These are phyloP conservation scores for Gremmenia infestans DNA, from an alignment of 2,329 filamentous ascomycete species.

Conservation along the genomic window DNA sequence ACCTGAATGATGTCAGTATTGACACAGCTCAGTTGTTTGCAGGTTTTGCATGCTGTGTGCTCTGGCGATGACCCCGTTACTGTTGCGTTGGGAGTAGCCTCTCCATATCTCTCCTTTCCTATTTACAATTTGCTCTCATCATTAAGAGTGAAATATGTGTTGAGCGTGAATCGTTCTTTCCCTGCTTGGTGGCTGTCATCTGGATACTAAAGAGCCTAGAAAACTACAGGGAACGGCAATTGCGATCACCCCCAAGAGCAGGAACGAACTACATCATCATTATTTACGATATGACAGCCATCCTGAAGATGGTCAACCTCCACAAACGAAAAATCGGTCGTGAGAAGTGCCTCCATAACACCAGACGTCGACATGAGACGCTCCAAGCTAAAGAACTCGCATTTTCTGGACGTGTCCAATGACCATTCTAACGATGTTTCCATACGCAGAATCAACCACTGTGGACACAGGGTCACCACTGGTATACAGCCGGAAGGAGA, in stretches of 20 bases:
- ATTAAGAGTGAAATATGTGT: neutral
- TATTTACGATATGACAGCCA: too few species aligned
- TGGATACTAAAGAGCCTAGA: neutral
- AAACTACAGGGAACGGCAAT: neutral
- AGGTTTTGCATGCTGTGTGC: too few species aligned
- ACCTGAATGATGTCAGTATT: too few species aligned
- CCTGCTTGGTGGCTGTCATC: neutral
- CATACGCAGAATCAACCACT: conserved; percentile 1
- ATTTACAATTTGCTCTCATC: neutral
- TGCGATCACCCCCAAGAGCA: neutral
- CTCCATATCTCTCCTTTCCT: neutral
- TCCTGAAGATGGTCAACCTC: too few species aligned
- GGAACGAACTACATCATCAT: neutral
- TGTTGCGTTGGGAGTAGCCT: too few species aligned
- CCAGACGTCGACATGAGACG: neutral
- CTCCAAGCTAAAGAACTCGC: neutral
- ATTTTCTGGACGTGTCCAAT: neutral
- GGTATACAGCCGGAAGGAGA: conserved; percentile 51
- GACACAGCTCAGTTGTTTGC: too few species aligned
- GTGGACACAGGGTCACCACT: conserved; percentile 29
- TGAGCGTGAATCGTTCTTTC: neutral
- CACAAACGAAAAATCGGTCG: neutral
- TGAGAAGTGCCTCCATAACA: neutral
- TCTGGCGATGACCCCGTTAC: too few species aligned
- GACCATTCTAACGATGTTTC: neutral